Evolutionary conservation across 345 rosid species (phyloP).

Genomic region (Pseudoturritis turrita): DNA sequence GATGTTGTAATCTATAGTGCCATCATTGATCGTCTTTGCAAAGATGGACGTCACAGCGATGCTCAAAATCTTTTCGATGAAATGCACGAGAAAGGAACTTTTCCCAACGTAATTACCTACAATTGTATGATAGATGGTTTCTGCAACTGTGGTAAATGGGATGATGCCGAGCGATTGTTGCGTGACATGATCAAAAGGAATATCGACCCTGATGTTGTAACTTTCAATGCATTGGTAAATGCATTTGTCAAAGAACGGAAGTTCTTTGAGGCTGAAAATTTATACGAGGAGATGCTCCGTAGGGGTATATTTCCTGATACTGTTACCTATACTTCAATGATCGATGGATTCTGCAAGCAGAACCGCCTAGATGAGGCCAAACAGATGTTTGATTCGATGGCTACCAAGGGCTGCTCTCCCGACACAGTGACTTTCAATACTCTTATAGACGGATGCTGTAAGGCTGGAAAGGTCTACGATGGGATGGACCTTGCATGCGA

Average conservation of each 20-base stretch:
- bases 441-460: too few relatives aligned
- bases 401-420: too few relatives aligned
- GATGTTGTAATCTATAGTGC: neutral
- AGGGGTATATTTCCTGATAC: too few relatives aligned
- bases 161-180: neutral
- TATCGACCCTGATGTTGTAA: slow-evolving; percentile 12
- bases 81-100: neutral
- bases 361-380: too few relatives aligned
- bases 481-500: too few relatives aligned
- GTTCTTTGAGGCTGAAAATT: neutral
- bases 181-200: slow-evolving; percentile 1
- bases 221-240: neutral
- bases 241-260: neutral
- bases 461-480: too few relatives aligned
- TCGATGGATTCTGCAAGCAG: too few relatives aligned
- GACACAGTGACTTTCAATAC: too few relatives aligned
- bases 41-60: neutral
- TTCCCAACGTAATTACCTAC: neutral
- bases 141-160: neutral
- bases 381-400: too few relatives aligned
- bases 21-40: neutral
- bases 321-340: too few relatives aligned
- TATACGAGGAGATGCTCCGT: too few relatives aligned
- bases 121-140: neutral
- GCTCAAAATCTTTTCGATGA: neutral